Percentiles rank a stretch among this genome's conserved stretches.
These are phyloP conservation scores for Apostasia shenzhenica DNA, from an alignment of 106 monocot species.

Conservation along the genomic window DNA sequence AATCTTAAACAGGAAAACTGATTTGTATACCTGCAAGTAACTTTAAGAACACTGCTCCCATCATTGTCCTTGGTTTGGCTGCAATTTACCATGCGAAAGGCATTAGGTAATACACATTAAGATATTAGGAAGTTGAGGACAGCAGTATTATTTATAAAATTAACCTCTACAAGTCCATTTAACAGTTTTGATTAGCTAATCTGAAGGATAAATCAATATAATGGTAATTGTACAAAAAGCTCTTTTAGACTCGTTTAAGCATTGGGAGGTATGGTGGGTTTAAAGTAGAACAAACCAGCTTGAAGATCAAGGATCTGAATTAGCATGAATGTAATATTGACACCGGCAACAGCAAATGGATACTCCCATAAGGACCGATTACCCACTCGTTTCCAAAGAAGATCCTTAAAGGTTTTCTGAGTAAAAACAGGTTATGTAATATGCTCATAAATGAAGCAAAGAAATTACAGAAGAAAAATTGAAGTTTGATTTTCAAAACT, in stretches of 20 bases:
- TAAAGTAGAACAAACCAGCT: constrained; percentile 8
- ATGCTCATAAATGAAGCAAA: neutral
- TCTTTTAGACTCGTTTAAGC: no score
- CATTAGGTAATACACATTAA: neutral
- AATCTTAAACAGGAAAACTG: neutral
- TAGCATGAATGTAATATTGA: constrained; percentile 48
- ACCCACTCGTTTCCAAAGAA: constrained; percentile 32
- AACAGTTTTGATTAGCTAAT: no score
- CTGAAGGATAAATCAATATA: no score
- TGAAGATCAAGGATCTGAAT: constrained; percentile 42
- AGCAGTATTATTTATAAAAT: neutral
- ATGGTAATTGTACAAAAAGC: no score
- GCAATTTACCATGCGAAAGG: neutral
- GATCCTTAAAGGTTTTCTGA: constrained; percentile 31
- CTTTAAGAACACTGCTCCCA: constrained; percentile 26
- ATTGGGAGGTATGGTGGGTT: no score
- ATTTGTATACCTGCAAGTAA: constrained; percentile 17
- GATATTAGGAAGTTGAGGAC: neutral
- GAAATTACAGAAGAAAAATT: neutral
- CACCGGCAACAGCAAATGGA: constrained; percentile 52
- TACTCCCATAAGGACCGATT: constrained; percentile 44
- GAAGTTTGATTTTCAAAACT: no score
- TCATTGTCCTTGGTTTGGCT: constrained; percentile 26
- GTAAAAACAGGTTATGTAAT: neutral
- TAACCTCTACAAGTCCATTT: no score